Conservation (phyloP, 2,329 filamentous ascomycete species). For the Fusarium sp. region DNA sequence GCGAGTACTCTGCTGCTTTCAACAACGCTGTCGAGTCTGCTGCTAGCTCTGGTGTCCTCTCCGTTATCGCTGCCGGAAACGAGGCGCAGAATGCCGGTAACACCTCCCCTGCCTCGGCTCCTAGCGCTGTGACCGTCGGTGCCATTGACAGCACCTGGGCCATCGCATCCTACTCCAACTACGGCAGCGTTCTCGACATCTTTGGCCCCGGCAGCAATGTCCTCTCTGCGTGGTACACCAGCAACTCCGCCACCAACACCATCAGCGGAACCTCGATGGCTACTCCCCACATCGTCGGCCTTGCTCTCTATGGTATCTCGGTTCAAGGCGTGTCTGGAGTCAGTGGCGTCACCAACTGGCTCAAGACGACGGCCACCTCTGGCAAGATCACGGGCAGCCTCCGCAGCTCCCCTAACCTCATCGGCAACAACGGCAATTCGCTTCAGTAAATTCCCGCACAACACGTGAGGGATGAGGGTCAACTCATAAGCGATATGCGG, state of each 20-base stretch:
- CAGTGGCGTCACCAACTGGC: constrained; percentile 54
- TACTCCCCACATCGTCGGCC: constrained; percentile 69
- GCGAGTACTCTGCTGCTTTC: constrained; percentile 57
- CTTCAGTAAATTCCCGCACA: constrained; percentile 38
- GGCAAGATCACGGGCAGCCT: constrained; percentile 55
- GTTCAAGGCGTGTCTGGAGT: constrained; percentile 53
- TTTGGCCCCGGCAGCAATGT: constrained; percentile 63
- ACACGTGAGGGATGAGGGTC: background rate
- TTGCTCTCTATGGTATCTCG: constrained; percentile 62
- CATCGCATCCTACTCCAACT: constrained; percentile 64
- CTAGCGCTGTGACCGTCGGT: constrained; percentile 50
- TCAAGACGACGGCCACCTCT: constrained; percentile 57
- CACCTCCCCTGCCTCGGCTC: constrained; percentile 48
- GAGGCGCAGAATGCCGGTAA: constrained; percentile 46
- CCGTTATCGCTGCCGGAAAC: constrained; percentile 69
- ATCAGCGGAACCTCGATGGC: constrained; percentile 76
- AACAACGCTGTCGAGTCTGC: constrained; percentile 63
- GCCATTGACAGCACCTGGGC: constrained; percentile 53
- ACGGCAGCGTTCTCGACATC: constrained; percentile 61
- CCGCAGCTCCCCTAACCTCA: constrained; percentile 58
- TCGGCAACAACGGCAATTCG: constrained; percentile 62
- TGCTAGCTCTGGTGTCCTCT: constrained; percentile 59
- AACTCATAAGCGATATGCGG: background rate
- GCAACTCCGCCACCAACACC: constrained; percentile 56
- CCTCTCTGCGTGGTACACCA: constrained; percentile 61